Conservation (phyloP, 352 stramenopile species). For the Pythium phragmitis region DNA sequence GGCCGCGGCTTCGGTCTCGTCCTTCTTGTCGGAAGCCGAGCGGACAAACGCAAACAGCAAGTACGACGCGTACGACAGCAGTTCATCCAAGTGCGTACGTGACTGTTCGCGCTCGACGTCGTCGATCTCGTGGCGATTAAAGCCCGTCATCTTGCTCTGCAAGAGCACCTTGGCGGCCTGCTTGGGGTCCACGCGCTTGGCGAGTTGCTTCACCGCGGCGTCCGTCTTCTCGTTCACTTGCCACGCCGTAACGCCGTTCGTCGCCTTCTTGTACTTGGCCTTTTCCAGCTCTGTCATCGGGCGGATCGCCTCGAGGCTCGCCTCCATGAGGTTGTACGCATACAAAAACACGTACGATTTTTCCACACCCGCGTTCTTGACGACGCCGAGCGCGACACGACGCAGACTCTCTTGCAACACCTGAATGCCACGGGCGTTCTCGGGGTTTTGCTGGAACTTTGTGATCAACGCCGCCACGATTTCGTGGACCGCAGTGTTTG, state of each 20-base stretch:
- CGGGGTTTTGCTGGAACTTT: conserved; percentile 63
- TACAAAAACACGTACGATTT: conserved; percentile 86
- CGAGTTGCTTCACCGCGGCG: conserved; percentile 54
- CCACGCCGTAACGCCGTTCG: conserved; percentile 46
- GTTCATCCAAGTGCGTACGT: conserved; percentile 70
- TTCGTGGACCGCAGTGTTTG: conserved; percentile 77
- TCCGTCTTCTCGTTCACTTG: conserved; percentile 82
- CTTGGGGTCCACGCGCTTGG: conserved; percentile 48
- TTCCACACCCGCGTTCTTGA: conserved; percentile 84
- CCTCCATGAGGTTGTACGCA: conserved; percentile 79
- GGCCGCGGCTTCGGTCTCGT: conserved; percentile 9
- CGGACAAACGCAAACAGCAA: conserved; percentile 74
- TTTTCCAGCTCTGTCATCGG: conserved; percentile 69
- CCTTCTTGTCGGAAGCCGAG: conserved; percentile 18
- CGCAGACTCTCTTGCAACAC: conserved; percentile 80
- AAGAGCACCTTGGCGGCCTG: conserved; percentile 57
- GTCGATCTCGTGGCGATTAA: conserved; percentile 67
- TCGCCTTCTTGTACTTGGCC: conserved; percentile 45
- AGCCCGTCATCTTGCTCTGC: conserved; percentile 77
- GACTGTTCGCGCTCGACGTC: conserved; percentile 43
- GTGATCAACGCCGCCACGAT: conserved; percentile 73
- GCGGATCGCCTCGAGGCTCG: conserved; percentile 70
- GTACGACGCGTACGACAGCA: conserved; percentile 86
- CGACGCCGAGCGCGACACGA: conserved; percentile 69
- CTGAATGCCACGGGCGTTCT: conserved; percentile 51